A percentile compares a stretch with the other conserved stretches of the same genome.
phyloP scores from a whole-genome alignment of 2,329 filamentous ascomycete genomes.

The Cercospora sojina region DNA sequence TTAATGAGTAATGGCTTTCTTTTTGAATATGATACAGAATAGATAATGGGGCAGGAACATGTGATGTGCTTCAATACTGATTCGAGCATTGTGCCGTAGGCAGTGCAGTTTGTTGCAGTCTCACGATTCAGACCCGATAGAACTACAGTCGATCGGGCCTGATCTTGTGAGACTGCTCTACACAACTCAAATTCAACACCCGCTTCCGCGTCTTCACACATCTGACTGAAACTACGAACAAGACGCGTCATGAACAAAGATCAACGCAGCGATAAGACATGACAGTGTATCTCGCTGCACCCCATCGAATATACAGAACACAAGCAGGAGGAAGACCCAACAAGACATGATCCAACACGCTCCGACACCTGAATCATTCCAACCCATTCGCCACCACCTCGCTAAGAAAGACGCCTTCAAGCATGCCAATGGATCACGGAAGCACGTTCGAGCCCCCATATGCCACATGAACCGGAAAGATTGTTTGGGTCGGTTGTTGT shows the following conservation, averaged over 20 bases:
- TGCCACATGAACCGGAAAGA: not conserved
- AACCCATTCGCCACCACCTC: not conserved
- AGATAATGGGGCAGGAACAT: not conserved
- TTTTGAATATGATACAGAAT: not conserved
- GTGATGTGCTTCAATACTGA: not conserved
- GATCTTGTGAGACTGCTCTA: not conserved
- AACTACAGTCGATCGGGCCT: too few relatives aligned
- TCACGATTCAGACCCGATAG: not conserved
- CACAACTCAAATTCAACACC: not conserved
- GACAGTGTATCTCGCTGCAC: not conserved
- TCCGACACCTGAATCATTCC: not conserved
- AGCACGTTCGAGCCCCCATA: not conserved
- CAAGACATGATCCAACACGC: not conserved
- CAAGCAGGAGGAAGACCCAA: not conserved
- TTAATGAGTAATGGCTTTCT: not conserved
- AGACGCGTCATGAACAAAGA: not conserved
- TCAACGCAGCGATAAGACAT: not conserved
- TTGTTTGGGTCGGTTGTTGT: not conserved
- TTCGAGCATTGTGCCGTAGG: not conserved
- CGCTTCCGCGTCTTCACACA: not conserved
- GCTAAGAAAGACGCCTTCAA: not conserved
- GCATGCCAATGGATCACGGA: not conserved
- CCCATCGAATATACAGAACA: not conserved
- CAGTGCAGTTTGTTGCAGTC: not conserved
- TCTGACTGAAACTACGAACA: not conserved